Evolutionary conservation across 257 asterid genomes (phyloP).

Genomic region (Capsicum pubescens): DNA sequence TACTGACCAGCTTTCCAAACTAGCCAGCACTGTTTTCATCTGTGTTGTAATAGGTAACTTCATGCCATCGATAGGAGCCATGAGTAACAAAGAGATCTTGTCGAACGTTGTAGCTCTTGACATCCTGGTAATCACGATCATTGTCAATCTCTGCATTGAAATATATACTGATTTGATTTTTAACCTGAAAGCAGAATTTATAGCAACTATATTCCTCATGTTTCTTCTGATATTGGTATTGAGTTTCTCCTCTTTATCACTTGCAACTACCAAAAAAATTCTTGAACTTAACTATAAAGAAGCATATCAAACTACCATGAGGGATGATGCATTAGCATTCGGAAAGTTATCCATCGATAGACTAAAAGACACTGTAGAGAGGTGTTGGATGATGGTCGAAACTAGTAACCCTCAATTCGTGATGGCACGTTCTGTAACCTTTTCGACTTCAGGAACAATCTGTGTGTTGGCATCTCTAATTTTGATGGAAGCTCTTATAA

Average conservation of each 20-base stretch:
- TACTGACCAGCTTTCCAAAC: conserved; percentile 14
- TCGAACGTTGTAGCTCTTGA: conserved; percentile 27
- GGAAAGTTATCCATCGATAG: neutral
- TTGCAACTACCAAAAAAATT: conserved; percentile 18
- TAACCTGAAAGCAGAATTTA: neutral
- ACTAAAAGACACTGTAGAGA: neutral
- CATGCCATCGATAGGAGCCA: conserved; percentile 35
- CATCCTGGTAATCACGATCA: conserved; percentile 30
- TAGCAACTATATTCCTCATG: neutral
- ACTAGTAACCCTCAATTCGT: conserved; percentile 37
- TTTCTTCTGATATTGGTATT: neutral
- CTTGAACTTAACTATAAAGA: conserved; percentile 23
- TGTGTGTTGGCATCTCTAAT: conserved; percentile 37
- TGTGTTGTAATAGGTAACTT: conserved; percentile 31
- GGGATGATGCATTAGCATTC: neutral
- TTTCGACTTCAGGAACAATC: conserved; percentile 42
- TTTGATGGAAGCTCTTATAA: conserved; percentile 38
- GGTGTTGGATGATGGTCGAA: conserved; percentile 35
- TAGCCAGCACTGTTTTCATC: conserved; percentile 16
- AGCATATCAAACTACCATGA: neutral
- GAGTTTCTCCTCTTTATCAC: conserved; percentile 27
- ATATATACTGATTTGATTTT: neutral
- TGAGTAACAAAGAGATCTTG: conserved; percentile 21
- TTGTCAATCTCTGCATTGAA: conserved; percentile 29
- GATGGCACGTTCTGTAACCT: conserved; percentile 50